Conservation (phyloP, 495 filamentous ascomycete species). For the Aspergillus asperescens region DNA sequence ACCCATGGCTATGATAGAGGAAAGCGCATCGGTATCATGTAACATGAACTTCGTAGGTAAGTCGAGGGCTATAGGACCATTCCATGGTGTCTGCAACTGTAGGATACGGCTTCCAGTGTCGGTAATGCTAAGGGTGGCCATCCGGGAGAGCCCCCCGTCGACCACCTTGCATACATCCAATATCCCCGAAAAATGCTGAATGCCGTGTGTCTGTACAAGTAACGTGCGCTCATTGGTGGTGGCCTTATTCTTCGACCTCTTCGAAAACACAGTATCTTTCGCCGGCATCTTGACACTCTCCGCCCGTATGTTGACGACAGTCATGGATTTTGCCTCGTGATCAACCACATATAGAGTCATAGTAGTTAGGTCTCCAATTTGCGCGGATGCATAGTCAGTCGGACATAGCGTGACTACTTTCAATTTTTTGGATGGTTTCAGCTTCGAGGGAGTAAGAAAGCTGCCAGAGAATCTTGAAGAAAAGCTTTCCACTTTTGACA, state of each 20-base stretch:
- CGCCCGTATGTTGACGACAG: constrained; percentile 57
- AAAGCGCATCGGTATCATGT: constrained; percentile 40
- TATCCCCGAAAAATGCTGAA: constrained; percentile 48
- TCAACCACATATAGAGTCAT: constrained; percentile 67
- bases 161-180: constrained; percentile 69
- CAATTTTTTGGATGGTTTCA: constrained; percentile 40
- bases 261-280: constrained; percentile 25
- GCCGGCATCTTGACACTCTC: constrained; percentile 33
- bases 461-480: constrained; percentile 54
- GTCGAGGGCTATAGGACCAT: constrained; percentile 52
- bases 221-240: constrained; percentile 26
- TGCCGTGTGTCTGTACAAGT: constrained; percentile 37
- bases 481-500: constrained; percentile 68
- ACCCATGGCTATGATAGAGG: constrained; percentile 26
- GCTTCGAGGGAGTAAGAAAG: constrained; percentile 49
- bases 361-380: constrained; percentile 31
- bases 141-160: constrained; percentile 61
- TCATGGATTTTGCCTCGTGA: constrained; percentile 56
- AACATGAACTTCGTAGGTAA: constrained; percentile 46
- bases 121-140: constrained; percentile 64
- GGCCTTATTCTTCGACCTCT: constrained; percentile 25
- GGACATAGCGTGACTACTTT: constrained; percentile 63
- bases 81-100: constrained; percentile 73
- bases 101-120: constrained; percentile 58
- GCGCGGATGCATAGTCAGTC: constrained; percentile 37